Base-by-base conservation (phyloP, 2,329 filamentous ascomycete genomes). In the Aspergillus persii region DNA sequence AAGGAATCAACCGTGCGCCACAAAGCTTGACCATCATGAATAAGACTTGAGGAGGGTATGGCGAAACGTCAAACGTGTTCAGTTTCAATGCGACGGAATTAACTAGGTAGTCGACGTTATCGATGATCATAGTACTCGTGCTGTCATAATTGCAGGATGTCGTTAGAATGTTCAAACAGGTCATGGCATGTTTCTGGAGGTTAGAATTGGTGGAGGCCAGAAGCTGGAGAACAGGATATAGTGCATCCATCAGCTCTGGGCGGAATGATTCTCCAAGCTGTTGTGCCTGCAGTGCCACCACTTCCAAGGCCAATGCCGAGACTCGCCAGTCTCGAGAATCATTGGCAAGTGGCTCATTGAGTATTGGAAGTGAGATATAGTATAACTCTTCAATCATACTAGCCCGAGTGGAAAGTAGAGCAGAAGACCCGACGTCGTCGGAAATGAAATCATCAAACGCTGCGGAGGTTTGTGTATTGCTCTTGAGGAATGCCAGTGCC, bases 71-170 rank as follows among this genome's bases (percentile, higher is more conserved):
- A 64, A 97, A 91, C 0, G 91, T 91, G 68, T 96, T 97, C 7
- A 99, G 83, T 62, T 92, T 90, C 61, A 98, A 77, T 0, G 91
- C 91, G 15, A 99, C 86, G 0, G 95, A 91, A 70, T 98, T 98
- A 61, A 98, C 89, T 76, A 99, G 90, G 73, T 99, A 99, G 74
- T 99, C 95, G 15, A 92, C 93, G 61, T 99, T 99, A 54, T 90
- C 87, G 30, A 98, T 85, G 44, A 99, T 88, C 64, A 99, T 80
- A 15, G 90, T 86, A 29, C 89, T 89, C 4, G 94, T 89, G 66
- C 83, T 87, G 0, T 71, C 62, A 68, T 98, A 99, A 2, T 84
- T 86, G 68, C 92, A 97, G 0, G 89, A 83, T 2, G 76, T 71
- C 1, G 94, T 89, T n/a, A 97, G 80, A 18, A 87, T 85, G 69